Conservation (phyloP, 352 stramenopile genomes). For the Blastocystis sp. region DNA sequence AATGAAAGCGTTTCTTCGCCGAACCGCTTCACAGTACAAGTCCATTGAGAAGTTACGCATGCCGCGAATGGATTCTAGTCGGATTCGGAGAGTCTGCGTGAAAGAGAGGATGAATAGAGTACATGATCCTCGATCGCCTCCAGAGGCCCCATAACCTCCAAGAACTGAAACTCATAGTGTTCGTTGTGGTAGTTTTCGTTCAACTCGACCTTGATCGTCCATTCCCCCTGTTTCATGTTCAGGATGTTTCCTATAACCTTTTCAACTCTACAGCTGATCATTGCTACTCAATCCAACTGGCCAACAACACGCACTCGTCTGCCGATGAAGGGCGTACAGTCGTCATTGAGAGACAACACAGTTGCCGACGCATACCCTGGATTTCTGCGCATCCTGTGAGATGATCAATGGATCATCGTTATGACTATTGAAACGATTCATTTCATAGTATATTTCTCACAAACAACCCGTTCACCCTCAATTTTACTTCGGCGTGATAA, state of each 20-base stretch:
- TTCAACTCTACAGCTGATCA: not conserved
- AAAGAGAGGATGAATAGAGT: not conserved
- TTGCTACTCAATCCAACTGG: not conserved
- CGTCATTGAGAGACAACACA: not conserved
- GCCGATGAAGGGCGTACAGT: not conserved
- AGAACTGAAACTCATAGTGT: not conserved
- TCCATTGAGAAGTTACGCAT: conserved; percentile 33
- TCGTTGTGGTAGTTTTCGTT: not conserved
- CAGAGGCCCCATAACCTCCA: conserved; percentile 2
- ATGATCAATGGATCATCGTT: not conserved
- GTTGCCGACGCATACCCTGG: not conserved
- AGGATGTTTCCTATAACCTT: not conserved
- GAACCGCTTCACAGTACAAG: not conserved
- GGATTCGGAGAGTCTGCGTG: not conserved
- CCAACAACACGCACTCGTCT: conserved; percentile 29
- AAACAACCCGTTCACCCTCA: not conserved
- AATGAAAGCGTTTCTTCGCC: not conserved
- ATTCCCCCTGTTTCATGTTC: not conserved
- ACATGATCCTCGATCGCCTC: not conserved
- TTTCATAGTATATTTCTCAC: not conserved
- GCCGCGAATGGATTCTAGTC: not conserved
- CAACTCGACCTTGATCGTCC: not conserved
- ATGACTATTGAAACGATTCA: not conserved
- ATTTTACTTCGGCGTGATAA: conserved; percentile 40
- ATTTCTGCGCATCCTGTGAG: not conserved